Base-by-base conservation (phyloP, 129 eudicot genomes). In the Tanacetum coccineum region DNA sequence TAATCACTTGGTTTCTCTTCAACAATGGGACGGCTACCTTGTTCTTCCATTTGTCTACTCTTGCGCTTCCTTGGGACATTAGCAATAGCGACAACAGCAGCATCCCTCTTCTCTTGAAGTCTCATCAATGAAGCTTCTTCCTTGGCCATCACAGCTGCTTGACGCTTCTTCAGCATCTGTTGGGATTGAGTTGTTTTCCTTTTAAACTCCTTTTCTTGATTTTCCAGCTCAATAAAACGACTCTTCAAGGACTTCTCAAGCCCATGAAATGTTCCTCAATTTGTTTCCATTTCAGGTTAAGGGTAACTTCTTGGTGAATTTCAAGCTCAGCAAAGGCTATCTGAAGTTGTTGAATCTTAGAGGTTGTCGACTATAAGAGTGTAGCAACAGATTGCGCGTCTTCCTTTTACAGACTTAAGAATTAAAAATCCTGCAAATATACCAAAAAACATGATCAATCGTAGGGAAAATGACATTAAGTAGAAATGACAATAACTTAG, bases 311-410 rank as follows among this genome's bases (percentile, higher is more conserved):
- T 60, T 95, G 81, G 64, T 89, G 96, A 73, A 96, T 84, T 81
- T 93, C 99, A 21, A 93, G 90, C 82, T 93, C 99, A 39, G 96
- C 92, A 81, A 93, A 88, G 71, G 99, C 99, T 76, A 81, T 86
- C 79, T 93, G 99, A 62, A 93, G 95, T 73, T 86, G 96, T 70
- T 89, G 95, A 64, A 93, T 88, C 83, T 93, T 93, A 32, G 96
- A 89, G 74, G 89, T 80, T 57, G 99, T 85, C n/a, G 99, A 84
- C 65, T 93, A 90, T 80, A 93, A 74, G 67, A 89, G 86, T 21
- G 79, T 59, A 51, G 87, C 84, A 75, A 83, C 96, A 61, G 93
- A 89, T 20, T 84, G 81, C 51, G 81, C 76, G 56, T 86, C 90
- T 71, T 94, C 99, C 99, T n/a, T 89, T 94, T 64, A 76, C 66